Conservation (phyloP, 768 basidiomycete genomes). For the Dioszegia hungarica region DNA sequence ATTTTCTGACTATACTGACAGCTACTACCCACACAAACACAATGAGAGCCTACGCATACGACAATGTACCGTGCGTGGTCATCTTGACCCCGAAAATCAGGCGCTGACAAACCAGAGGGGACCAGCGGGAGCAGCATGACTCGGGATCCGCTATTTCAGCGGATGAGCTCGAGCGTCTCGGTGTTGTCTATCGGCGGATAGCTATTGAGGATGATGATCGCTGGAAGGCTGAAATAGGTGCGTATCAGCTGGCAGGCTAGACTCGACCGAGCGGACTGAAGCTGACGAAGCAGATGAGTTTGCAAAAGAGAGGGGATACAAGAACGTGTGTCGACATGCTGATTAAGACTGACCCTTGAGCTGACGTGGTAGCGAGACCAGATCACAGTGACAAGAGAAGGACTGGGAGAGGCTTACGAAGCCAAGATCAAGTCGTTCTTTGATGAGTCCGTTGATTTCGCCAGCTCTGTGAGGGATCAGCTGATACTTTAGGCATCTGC, state of each 20-base stretch:
- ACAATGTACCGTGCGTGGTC: conserved; percentile 45
- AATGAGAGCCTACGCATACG: conserved; percentile 49
- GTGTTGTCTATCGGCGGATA: conserved; percentile 65
- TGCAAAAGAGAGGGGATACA: conserved; percentile 68
- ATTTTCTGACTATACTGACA: neutral
- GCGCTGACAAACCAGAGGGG: conserved; percentile 59
- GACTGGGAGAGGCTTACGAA: conserved; percentile 79
- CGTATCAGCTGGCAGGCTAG: neutral
- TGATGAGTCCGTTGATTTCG: conserved; percentile 59
- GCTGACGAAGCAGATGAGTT: conserved; percentile 55
- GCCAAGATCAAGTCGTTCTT: conserved; percentile 76
- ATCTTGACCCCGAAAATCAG: neutral
- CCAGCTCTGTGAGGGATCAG: neutral
- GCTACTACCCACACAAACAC: neutral
- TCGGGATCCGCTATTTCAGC: conserved; percentile 55
- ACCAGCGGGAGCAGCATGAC: conserved; percentile 77
- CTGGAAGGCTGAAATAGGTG: conserved; percentile 45
- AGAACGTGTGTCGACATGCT: conserved; percentile 54
- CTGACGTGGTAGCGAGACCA: conserved; percentile 56
- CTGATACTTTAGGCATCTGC: conserved; percentile 65
- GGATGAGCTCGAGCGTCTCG: conserved; percentile 57
- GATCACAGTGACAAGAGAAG: conserved; percentile 71
- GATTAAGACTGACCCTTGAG: no score
- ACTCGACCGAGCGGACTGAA: neutral
- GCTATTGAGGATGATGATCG: conserved; percentile 60